Percentiles rank a stretch among this genome's conserved stretches.
phyloP scores from a whole-genome alignment of 768 basidiomycete species.

The Macrolepiota albuminosa region DNA sequence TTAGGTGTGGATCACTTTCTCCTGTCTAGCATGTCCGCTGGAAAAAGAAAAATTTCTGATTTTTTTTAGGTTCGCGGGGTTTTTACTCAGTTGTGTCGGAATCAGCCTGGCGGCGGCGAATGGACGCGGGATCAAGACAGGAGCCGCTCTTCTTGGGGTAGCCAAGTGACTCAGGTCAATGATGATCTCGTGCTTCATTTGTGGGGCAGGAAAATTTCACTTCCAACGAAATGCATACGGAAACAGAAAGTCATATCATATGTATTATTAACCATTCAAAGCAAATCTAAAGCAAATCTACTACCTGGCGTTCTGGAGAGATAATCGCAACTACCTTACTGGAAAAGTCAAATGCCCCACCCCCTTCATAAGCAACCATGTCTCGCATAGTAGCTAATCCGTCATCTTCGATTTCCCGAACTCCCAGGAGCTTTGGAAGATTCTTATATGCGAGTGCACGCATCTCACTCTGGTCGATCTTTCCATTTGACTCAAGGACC shows the following conservation, averaged over 20 bases:
- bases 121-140: slow-evolving; percentile 61
- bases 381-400: slow-evolving; percentile 33
- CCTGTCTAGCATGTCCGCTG: background rate
- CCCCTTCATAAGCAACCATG: slow-evolving; percentile 57
- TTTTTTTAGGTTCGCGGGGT: slow-evolving; percentile 66
- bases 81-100: slow-evolving; percentile 74
- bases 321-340: slow-evolving; percentile 56
- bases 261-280: slow-evolving; percentile 21
- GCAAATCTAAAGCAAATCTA: slow-evolving; percentile 56
- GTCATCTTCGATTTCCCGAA: slow-evolving; percentile 35
- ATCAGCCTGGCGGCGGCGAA: slow-evolving; percentile 74
- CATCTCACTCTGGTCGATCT: slow-evolving; percentile 35
- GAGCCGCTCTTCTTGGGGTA: slow-evolving; percentile 68
- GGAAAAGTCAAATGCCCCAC: slow-evolving; percentile 49
- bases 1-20: slow-evolving; percentile 46
- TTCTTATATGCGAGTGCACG: slow-evolving; percentile 42
- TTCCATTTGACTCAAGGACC: slow-evolving; percentile 41
- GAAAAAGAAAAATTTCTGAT: background rate
- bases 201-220: slow-evolving; percentile 5
- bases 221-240: background rate
- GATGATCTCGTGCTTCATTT: background rate
- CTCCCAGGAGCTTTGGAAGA: slow-evolving; percentile 35
- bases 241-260: slow-evolving; percentile 3
- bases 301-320: slow-evolving; percentile 41
- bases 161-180: slow-evolving; percentile 16